Evolutionary conservation across 1,284 basidiomycete species (phyloP).

Genomic region (Ganoderma lucidum): DNA sequence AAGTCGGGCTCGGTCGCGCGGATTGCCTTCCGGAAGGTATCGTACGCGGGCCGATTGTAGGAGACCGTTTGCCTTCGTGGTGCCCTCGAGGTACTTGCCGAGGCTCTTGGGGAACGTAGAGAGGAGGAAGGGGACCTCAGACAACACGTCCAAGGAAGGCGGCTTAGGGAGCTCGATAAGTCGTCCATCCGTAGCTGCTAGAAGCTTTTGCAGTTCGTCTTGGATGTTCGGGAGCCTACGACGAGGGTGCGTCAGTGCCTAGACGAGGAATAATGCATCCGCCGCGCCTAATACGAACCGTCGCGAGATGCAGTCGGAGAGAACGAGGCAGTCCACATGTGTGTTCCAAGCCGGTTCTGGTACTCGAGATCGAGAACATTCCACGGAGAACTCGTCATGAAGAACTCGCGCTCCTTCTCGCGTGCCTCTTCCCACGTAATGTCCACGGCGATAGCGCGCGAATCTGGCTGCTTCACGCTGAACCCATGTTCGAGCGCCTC

Average conservation of each 20-base stretch:
- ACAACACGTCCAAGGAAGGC: slow-evolving; percentile 61
- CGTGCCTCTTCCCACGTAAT: slow-evolving; percentile 70
- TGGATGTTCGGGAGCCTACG: slow-evolving; percentile 70
- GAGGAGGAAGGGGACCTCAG: slow-evolving; percentile 60
- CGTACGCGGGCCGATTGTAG: slow-evolving; percentile 60
- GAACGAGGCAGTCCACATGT: slow-evolving; percentile 48
- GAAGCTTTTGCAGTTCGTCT: slow-evolving; percentile 53
- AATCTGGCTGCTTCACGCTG: slow-evolving; percentile 76
- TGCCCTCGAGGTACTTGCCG: slow-evolving; percentile 56
- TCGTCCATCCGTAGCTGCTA: slow-evolving; percentile 47
- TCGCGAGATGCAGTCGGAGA: slow-evolving; percentile 52
- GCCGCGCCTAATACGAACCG: slow-evolving; percentile 34
- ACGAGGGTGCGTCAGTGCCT: neutral
- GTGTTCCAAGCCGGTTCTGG: slow-evolving; percentile 61
- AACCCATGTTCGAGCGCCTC: slow-evolving; percentile 69
- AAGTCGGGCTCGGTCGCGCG: slow-evolving; percentile 61
- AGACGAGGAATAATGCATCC: neutral
- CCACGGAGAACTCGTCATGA: slow-evolving; percentile 67
- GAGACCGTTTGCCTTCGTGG: slow-evolving; percentile 56
- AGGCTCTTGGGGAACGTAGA: slow-evolving; percentile 56
- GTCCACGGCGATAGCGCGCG: slow-evolving; percentile 58
- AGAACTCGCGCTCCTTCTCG: slow-evolving; percentile 70
- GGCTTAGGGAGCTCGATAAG: slow-evolving; percentile 56
- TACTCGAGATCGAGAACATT: slow-evolving; percentile 54
- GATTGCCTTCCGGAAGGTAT: slow-evolving; percentile 55